These are phyloP conservation scores for Jamesozyma gamospora DNA, from an alignment of 805 yeast genomes.

Conservation along the genomic window DNA sequence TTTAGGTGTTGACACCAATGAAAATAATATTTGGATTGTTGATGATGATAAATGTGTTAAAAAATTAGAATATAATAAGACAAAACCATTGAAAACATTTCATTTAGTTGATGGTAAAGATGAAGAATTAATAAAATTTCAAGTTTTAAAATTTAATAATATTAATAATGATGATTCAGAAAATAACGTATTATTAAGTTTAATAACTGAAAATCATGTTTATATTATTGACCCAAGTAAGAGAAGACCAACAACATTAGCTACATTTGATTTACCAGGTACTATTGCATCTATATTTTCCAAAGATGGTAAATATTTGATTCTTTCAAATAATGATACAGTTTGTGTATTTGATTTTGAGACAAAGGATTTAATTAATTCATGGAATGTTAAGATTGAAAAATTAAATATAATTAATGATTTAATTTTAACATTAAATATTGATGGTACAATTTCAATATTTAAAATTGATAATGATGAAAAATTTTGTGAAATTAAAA, in stretches of 20 bases:
- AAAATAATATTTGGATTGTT: conserved; percentile 27
- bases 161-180: conserved; percentile 3
- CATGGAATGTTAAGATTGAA: conserved; percentile 18
- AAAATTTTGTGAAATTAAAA: conserved; percentile 26
- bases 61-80: conserved; percentile 23
- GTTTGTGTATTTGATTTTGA: conserved; percentile 14
- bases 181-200: conserved; percentile 18
- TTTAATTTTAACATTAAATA: conserved; percentile 14
- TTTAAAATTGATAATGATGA: conserved; percentile 28
- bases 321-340: conserved; percentile 14
- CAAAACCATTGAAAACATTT: conserved; percentile 29
- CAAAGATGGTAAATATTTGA: conserved; percentile 16
- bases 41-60: conserved; percentile 28
- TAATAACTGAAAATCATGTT: conserved; percentile 34
- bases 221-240: conserved; percentile 55
- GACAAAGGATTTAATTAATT: conserved; percentile 9
- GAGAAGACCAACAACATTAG: conserved; percentile 24
- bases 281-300: conserved; percentile 12
- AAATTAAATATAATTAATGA: conserved; percentile 13
- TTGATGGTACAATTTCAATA: conserved; percentile 16
- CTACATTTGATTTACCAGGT: conserved; percentile 15
- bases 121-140: conserved; percentile 25
- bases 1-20: conserved; percentile 30
- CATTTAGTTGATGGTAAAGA: conserved; percentile 27
- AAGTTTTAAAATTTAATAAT: conserved; percentile 10